Conservation (phyloP, 371 early-diverging fungal genomes). For the Quaeritorhiza haematococci region DNA sequence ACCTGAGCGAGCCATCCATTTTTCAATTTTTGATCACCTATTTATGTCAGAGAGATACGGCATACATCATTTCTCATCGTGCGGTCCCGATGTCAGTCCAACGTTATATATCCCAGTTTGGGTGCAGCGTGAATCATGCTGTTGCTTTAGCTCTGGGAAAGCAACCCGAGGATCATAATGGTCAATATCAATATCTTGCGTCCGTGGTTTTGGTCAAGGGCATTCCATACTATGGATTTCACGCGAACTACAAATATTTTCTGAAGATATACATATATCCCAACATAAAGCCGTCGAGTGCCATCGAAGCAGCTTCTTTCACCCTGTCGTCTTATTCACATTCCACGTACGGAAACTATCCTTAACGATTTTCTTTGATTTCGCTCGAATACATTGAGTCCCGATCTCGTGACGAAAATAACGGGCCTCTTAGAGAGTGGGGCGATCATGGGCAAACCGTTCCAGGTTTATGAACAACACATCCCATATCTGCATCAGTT, state of each 20-base stretch:
- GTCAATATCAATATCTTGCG: conserved; percentile 52
- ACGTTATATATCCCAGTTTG: conserved; percentile 57
- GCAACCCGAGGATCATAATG: conserved; percentile 16
- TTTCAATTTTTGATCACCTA: conserved; percentile 8
- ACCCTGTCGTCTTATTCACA: neutral
- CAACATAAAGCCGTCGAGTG: no score
- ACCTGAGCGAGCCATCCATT: conserved; percentile 10
- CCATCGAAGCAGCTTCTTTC: no score
- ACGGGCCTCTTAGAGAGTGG: conserved; percentile 65
- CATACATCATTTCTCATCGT: no score
- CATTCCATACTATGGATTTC: conserved; percentile 83
- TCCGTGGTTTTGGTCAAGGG: conserved; percentile 70
- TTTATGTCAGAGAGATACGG: neutral
- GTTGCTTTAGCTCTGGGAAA: conserved; percentile 42
- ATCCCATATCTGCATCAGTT: conserved; percentile 86
- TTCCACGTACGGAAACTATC: neutral
- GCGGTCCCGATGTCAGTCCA: no score
- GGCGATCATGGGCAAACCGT: conserved; percentile 56
- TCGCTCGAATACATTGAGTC: conserved; percentile 38
- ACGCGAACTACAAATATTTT: conserved; percentile 57
- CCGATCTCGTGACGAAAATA: conserved; percentile 50
- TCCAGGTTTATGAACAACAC: conserved; percentile 82
- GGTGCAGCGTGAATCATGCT: conserved; percentile 68
- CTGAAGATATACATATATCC: conserved; percentile 64
- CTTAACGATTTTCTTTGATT: conserved; percentile 5